Evolutionary conservation across 305 asterid genomes (phyloP).

Genomic region (Fraxinus velutina): DNA sequence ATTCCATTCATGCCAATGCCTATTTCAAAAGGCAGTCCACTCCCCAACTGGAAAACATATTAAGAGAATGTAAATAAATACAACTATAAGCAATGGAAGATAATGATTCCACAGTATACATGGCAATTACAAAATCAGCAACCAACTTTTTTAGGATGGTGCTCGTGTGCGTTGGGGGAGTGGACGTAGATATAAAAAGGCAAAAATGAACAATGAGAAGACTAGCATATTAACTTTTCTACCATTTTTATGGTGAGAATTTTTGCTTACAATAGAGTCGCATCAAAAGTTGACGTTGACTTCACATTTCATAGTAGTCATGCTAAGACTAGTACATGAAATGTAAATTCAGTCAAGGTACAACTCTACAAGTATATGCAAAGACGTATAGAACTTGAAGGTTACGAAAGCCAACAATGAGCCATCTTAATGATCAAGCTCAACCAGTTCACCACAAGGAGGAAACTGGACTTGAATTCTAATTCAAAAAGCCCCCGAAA

Average conservation of each 20-base stretch:
- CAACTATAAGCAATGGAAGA: background rate
- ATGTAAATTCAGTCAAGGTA: background rate
- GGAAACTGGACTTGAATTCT: background rate
- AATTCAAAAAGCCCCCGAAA: background rate
- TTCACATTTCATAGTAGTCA: background rate
- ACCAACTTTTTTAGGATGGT: background rate
- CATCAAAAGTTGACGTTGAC: background rate
- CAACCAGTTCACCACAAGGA: background rate
- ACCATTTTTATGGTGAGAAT: background rate
- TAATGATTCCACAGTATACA: background rate
- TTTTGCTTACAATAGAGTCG: background rate
- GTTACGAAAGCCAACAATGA: background rate
- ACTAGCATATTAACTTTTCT: background rate
- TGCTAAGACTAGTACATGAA: background rate
- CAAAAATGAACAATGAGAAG: background rate
- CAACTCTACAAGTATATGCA: background rate
- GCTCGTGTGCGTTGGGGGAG: background rate
- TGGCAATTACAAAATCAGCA: background rate
- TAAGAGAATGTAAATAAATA: background rate
- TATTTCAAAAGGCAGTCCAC: background rate
- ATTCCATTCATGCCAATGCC: background rate
- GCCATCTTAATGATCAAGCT: background rate
- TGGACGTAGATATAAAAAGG: background rate
- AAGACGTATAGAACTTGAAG: background rate
- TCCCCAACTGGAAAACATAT: background rate